Base-by-base conservation (phyloP, 2,329 filamentous ascomycete genomes). In the Aspergillus pseudoviridinutans region DNA sequence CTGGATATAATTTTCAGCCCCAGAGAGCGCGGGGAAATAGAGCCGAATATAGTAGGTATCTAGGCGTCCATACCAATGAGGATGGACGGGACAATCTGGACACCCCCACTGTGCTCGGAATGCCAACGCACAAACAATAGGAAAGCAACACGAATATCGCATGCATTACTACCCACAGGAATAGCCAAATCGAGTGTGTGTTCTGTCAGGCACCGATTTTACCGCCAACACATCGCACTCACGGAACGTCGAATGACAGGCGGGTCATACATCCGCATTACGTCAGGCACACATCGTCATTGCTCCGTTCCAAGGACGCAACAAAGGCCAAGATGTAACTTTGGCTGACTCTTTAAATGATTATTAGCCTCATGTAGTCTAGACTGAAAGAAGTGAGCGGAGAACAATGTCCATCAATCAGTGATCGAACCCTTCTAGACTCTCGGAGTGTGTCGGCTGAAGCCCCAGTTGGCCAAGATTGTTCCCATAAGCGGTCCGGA, bases 61-160 rank as follows among this genome's bases (percentile, higher is more conserved):
- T 6, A 6, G 32, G 32, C 12, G n/a, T 12, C 14, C 24, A 17
- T 51, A n/a, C 10, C 49, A 22, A 24, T 35, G 3, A 27, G 12
- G n/a, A n/a, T 28, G 20, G 10, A 51, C 3, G 32, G 6, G 28
- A 35, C 28, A 27, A 32, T 32, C 12, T 24, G 22, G 20, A 14
- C 1, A 3, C 10, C 22, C 49, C 17, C 49, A 14, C 49, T 17
- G 28, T 14, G 17, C 7, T n/a, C 50, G 50, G 28, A 41, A 51
- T 51, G 50, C 50, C 50, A 51, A 38, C 50, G 50, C 50, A 51
- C 35, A 22, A 51, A 32, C 50, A 47, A 25, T 38, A 27, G 24
- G 47, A 35, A 50, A 50, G 49, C 5, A 50, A 29, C n/a, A 50
- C 20, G 24, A 24, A 50, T 50, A 17, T 17, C 6, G 14, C 4